These are phyloP conservation scores for Cladosporium sp. DNA, from an alignment of 2,329 filamentous ascomycete genomes.

Conservation along the genomic window DNA sequence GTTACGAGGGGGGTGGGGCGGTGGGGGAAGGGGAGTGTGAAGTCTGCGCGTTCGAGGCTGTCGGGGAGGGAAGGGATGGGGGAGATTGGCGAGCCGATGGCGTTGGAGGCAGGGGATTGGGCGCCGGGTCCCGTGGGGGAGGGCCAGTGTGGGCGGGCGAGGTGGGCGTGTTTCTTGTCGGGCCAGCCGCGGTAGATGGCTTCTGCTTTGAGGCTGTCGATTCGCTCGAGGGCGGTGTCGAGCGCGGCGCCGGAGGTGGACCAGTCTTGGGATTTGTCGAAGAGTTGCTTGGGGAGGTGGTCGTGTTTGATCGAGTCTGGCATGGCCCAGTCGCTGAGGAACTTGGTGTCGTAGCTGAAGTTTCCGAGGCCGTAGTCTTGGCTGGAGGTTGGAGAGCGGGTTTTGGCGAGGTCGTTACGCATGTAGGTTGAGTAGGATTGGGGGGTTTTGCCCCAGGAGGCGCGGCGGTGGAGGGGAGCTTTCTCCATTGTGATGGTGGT, in stretches of 20 bases:
- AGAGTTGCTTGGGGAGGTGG: slow-evolving; percentile 33
- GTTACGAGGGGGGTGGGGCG: not conserved
- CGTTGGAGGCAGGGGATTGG: slow-evolving; percentile 7
- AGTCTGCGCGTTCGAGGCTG: slow-evolving; percentile 3
- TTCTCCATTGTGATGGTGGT: slow-evolving; percentile 9
- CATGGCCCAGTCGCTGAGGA: slow-evolving; percentile 36
- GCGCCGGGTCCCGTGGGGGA: slow-evolving; percentile 16
- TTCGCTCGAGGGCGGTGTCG: slow-evolving; percentile 36
- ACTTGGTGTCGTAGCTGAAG: slow-evolving; percentile 32
- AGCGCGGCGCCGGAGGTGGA: slow-evolving; percentile 43
- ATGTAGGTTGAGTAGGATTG: slow-evolving; percentile 22
- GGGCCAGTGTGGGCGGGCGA: slow-evolving; percentile 11
- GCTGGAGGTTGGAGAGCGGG: slow-evolving; percentile 16
- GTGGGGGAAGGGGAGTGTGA: slow-evolving; percentile 6
- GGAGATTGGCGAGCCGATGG: slow-evolving; percentile 18
- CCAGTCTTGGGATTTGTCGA: slow-evolving; percentile 32
- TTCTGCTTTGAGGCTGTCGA: slow-evolving; percentile 30
- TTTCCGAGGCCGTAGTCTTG: slow-evolving; percentile 26
- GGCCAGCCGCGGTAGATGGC: slow-evolving; percentile 31
- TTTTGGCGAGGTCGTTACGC: slow-evolving; percentile 20
- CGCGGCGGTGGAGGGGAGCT: slow-evolving; percentile 24
- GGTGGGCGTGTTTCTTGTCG: slow-evolving; percentile 16
- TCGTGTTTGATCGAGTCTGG: slow-evolving; percentile 31
- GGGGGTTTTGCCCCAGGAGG: slow-evolving; percentile 24
- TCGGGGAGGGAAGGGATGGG: slow-evolving; percentile 10